These are phyloP conservation scores for Coriaria nepalensis DNA, from an alignment of 306 rosid species.

Conservation along the genomic window DNA sequence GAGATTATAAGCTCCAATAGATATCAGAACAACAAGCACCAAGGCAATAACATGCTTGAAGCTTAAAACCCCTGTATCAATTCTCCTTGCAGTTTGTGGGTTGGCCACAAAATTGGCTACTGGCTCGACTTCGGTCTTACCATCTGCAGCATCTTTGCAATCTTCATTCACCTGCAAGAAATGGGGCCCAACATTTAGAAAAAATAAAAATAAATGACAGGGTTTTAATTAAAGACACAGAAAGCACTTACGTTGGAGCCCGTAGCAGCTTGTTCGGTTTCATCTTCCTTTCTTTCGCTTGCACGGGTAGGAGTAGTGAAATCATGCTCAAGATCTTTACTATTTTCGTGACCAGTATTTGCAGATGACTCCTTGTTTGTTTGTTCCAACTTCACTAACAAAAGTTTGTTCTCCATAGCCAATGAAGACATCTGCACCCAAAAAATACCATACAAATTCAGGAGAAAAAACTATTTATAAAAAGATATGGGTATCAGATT, in stretches of 20 bases:
- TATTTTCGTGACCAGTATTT: slow-evolving; percentile 4
- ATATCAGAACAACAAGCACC: slow-evolving; percentile 33
- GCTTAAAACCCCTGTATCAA: slow-evolving; percentile 60
- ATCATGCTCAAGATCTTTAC: slow-evolving; percentile 21
- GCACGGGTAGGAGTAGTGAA: slow-evolving; percentile 14
- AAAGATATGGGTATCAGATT: slow-evolving; percentile 9
- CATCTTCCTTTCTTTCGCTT: slow-evolving; percentile 31
- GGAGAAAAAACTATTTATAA: background rate
- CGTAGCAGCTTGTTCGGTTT: slow-evolving; percentile 17
- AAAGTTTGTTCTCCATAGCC: slow-evolving; percentile 51
- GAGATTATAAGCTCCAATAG: slow-evolving; percentile 21
- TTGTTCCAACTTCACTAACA: slow-evolving; percentile 54
- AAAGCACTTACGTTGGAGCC: slow-evolving; percentile 32
- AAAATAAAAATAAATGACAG: slow-evolving; percentile 10
- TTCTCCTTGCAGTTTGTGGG: slow-evolving; percentile 48
- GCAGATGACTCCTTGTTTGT: slow-evolving; percentile 22
- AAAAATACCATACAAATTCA: slow-evolving; percentile 7
- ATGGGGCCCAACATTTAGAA: too few relatives aligned
- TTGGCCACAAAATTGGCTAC: slow-evolving; percentile 26
- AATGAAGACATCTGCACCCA: slow-evolving; percentile 55
- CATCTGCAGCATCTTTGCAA: slow-evolving; percentile 16
- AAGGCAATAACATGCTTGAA: slow-evolving; percentile 32
- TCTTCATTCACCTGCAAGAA: slow-evolving; percentile 23
- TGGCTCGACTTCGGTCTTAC: slow-evolving; percentile 15
- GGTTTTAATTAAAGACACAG: background rate